Evolutionary conservation across 768 basidiomycete species (phyloP), one percentile per base, ranked within the genome.

Genomic region (Russula sp.): DNA sequence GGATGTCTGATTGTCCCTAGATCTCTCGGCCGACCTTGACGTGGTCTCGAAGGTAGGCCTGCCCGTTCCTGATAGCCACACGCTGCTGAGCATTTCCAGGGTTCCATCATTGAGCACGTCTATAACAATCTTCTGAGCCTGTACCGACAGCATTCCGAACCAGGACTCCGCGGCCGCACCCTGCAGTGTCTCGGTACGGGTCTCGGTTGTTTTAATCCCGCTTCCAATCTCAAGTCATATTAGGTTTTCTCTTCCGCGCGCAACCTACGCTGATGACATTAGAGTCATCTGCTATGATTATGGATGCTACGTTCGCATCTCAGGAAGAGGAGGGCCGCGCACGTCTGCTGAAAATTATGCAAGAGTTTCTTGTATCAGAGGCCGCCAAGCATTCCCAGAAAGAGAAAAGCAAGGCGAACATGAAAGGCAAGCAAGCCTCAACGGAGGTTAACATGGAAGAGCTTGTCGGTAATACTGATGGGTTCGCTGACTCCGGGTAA

Each of bases 401-500:
- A 63, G 84, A 87, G 71, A 91, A 91, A 75, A 83, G 88, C 63
- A 60, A 42, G 60, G 11, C 83, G 51, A 55, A 68, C 45, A 4
- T 71, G 73, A 63, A 71, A 37, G 84, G 82, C 62, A 74, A 73
- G n/a, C 48, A 59, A 5, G 78, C 78, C 11, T 54, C 57, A 27
- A 67, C 74, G 7, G 78, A 83, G 27, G 85, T 98, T 56, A 85
- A 95, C 69, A 94, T 99, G 87, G 88, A 89, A 0, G 93, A 97
- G 69, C 79, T 99, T 9, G 89, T 98, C 4, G 97, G 97, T 0
- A 95, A 96, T 69, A 94, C 94, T 0, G 89, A 94, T 69, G 93
- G 89, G 1, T 96, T 98, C 72, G 94, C 96, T 0, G 97, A 98
- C 69, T 98, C 96, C 6, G 95, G 95, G 97, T 98, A 75, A 69